Evolutionary conservation across 352 stramenopile species (phyloP).

Genomic region (Hyaloperonospora brassicae): DNA sequence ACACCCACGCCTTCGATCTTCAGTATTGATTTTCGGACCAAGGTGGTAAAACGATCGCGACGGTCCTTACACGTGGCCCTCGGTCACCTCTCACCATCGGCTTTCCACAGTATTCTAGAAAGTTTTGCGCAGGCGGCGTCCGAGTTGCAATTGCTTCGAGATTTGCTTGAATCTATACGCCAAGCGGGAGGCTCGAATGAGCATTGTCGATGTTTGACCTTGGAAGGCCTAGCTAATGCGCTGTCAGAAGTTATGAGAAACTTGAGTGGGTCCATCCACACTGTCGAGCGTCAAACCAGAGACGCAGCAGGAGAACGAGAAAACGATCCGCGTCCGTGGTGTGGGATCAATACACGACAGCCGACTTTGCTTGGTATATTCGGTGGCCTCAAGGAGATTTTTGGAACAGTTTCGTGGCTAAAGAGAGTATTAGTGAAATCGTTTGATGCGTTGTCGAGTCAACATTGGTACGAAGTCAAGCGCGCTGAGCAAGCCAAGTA

Average conservation of each 20-base stretch:
- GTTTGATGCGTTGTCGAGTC: conserved; percentile 22
- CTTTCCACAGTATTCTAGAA: conserved; percentile 29
- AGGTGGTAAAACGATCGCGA: conserved; percentile 20
- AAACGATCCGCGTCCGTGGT: conserved; percentile 19
- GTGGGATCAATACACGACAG: conserved; percentile 18
- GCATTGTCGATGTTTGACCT: conserved; percentile 23
- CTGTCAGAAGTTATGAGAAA: conserved; percentile 25
- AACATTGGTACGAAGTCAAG: conserved; percentile 21
- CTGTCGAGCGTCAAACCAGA: conserved; percentile 19
- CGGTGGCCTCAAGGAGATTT: conserved; percentile 37
- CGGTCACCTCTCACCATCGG: conserved; percentile 41
- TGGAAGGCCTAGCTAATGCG: conserved; percentile 47
- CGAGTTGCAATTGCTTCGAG: conserved; percentile 46
- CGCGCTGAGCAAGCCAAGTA: conserved; percentile 33
- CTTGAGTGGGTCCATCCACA: conserved; percentile 21
- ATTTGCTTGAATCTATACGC: conserved; percentile 27
- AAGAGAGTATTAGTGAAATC: conserved; percentile 24
- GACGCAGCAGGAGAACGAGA: not conserved
- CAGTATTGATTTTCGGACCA: conserved; percentile 27
- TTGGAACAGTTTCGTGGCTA: conserved; percentile 40
- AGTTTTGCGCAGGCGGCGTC: conserved; percentile 29
- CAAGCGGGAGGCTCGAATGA: conserved; percentile 8
- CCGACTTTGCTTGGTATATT: conserved; percentile 40
- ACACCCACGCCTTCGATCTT: conserved; percentile 23
- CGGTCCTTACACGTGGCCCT: conserved; percentile 24